Base-by-base conservation (phyloP, 768 basidiomycete genomes). In the Amanita polypyramis region DNA sequence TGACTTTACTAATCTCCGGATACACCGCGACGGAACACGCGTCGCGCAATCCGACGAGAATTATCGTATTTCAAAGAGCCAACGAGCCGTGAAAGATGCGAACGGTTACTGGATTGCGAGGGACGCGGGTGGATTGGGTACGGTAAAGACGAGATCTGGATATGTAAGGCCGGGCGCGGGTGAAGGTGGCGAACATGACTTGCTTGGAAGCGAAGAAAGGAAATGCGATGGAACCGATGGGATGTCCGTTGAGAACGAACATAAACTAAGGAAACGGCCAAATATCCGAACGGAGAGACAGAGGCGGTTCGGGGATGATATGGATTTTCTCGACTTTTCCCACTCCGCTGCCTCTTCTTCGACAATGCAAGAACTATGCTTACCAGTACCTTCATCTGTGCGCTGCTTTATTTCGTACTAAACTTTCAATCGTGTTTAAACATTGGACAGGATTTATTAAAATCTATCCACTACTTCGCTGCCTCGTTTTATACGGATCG, bases 91-190 rank as follows among this genome's bases (percentile, higher is more conserved):
- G 2, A 65, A 67, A 44, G 75, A 78, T 59, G 47, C 65, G 2
- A 69, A 74, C 40, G 79, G 76, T 10, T 80, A 81, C 51, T 83
- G 80, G 78, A 72, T 82, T 17, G 83, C 84, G 8, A 65, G 58
- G 29, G 81, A 85, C 56, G 83, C 82, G 2, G 81, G 74, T 14
- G 82, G 84, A 1, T 59, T 62, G 27, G 62, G 58, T 5, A 67
- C 56, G 2, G 67, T 76, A 56, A 66, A 17, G 20, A 38, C 14
- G 35, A 37, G 14, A 19, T 33, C 9, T 23, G 8, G 9, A 14
- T 7, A 21, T 29, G 32, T 19, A 23, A 8, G 5, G 2, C 11
- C 15, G 14, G 21, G 2, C 5, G 19, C 4, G 6, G 37, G 27
- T 4, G 12, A 25, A 38, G 45, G 10, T 45, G 19, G 59, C 40